These are phyloP conservation scores for Closterium sp. DNA, from an alignment of 139 green algal genomes.

Conservation along the genomic window DNA sequence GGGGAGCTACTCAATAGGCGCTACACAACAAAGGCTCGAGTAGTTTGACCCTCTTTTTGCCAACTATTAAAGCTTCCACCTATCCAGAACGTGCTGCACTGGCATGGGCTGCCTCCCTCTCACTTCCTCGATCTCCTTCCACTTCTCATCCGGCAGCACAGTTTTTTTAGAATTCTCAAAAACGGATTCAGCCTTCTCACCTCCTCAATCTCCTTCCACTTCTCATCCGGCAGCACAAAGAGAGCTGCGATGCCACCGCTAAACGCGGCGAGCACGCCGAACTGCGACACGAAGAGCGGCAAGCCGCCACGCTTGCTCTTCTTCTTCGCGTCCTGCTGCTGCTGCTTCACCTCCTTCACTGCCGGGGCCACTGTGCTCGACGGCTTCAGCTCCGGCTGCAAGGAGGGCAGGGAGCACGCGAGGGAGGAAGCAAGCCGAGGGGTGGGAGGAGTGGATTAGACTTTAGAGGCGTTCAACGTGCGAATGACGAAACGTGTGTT, in stretches of 20 bases:
- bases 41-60: too few relatives aligned
- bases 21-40: too few relatives aligned
- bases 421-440: neutral
- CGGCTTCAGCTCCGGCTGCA: neutral
- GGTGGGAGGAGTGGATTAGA: neutral
- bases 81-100: too few relatives aligned
- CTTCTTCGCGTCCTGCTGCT: too few relatives aligned
- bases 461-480: too few relatives aligned
- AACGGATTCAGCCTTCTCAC: too few relatives aligned
- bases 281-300: slow-evolving; percentile 7
- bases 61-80: too few relatives aligned
- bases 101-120: neutral
- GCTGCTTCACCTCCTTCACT: neutral
- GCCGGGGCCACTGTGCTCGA: too few relatives aligned
- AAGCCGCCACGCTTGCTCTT: slow-evolving; percentile 4
- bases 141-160: too few relatives aligned
- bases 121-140: slow-evolving; percentile 4
- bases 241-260: neutral
- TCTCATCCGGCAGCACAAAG: neutral
- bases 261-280: slow-evolving; percentile 3
- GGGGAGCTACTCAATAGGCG: too few relatives aligned
- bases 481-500: neutral
- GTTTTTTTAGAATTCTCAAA: too few relatives aligned
- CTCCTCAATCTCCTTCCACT: neutral
- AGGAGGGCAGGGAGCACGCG: neutral